Percentiles rank a stretch among this genome's conserved stretches.
phyloP scores from a whole-genome alignment of 2,329 filamentous ascomycete species.

The Cucurbitaria berberidis region DNA sequence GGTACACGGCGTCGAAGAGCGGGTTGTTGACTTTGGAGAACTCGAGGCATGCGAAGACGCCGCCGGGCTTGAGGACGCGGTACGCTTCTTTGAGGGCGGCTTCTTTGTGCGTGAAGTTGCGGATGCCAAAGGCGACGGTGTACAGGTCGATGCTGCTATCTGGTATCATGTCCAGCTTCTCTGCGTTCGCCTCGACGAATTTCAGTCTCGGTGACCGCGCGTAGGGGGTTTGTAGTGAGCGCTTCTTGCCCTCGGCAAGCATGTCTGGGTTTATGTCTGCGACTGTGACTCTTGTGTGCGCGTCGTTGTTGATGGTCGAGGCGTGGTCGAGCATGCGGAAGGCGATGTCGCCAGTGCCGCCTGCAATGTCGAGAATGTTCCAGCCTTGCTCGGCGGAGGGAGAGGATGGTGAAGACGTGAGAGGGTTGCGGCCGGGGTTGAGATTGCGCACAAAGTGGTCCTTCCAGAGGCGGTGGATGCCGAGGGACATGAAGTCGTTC shows the following conservation, averaged over 20 bases:
- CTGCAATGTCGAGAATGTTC: constrained; percentile 89
- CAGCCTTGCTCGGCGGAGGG: constrained; percentile 54
- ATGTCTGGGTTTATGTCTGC: constrained; percentile 96
- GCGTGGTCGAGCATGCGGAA: constrained; percentile 94
- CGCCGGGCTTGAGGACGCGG: constrained; percentile 89
- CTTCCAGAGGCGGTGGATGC: constrained; percentile 96
- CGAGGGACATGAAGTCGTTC: constrained; percentile 99
- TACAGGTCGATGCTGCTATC: constrained; percentile 85
- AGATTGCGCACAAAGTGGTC: constrained; percentile 93
- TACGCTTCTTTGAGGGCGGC: constrained; percentile 81
- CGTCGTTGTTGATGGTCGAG: constrained; percentile 78
- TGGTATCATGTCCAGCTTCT: constrained; percentile 71
- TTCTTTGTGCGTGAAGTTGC: constrained; percentile 94
- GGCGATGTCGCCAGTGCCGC: constrained; percentile 96
- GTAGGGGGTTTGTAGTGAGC: constrained; percentile 69
- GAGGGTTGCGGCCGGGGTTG: constrained; percentile 73
- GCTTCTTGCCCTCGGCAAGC: constrained; percentile 85
- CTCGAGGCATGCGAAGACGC: constrained; percentile 95
- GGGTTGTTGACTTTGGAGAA: constrained; percentile 85
- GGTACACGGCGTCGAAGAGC: constrained; percentile 84
- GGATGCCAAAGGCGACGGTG: constrained; percentile 95
- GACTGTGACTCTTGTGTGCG: constrained; percentile 82
- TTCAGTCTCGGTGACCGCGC: constrained; percentile 60
- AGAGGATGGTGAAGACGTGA: constrained; percentile 45
- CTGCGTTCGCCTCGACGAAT: constrained; percentile 92